Percentiles rank a stretch among this genome's conserved stretches.
These are phyloP conservation scores for Hypoxylon rickii DNA, from an alignment of 495 filamentous ascomycete species.

Conservation along the genomic window DNA sequence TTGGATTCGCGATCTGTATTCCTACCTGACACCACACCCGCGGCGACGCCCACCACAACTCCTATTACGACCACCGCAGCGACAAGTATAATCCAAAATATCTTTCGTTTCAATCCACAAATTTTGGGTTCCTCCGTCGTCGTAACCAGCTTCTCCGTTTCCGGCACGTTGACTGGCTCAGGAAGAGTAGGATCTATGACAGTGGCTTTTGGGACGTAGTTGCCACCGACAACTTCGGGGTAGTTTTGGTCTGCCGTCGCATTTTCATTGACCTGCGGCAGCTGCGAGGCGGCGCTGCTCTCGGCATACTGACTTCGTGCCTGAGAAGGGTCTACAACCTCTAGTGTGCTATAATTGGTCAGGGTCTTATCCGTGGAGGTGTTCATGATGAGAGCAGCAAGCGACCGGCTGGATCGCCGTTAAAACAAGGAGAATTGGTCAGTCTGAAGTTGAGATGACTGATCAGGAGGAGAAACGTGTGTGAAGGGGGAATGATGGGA, in stretches of 20 bases:
- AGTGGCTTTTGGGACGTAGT: not conserved
- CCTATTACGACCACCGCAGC: slow-evolving; percentile 24
- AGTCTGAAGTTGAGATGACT: too few species aligned
- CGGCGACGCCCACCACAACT: slow-evolving; percentile 28
- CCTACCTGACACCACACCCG: slow-evolving; percentile 17
- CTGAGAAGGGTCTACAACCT: slow-evolving; percentile 29
- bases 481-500: slow-evolving; percentile 2
- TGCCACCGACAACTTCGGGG: slow-evolving; percentile 19
- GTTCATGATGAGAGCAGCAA: slow-evolving; percentile 26
- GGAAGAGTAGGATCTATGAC: slow-evolving; percentile 21
- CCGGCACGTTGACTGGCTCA: slow-evolving; percentile 3
- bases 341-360: slow-evolving; percentile 33
- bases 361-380: slow-evolving; percentile 21
- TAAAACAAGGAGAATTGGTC: slow-evolving; percentile 7
- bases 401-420: slow-evolving; percentile 1
- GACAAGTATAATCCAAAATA: slow-evolving; percentile 27
- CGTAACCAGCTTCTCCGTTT: not conserved
- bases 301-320: slow-evolving; percentile 19
- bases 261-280: slow-evolving; percentile 23
- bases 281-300: slow-evolving; percentile 2
- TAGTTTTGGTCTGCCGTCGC: slow-evolving; percentile 24
- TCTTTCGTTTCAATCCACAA: slow-evolving; percentile 30
- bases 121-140: slow-evolving; percentile 16
- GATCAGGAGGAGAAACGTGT: not conserved
- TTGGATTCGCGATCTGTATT: not conserved